These are phyloP conservation scores for Phytopythium sindhum DNA, from an alignment of 352 stramenopile genomes.

Conservation along the genomic window DNA sequence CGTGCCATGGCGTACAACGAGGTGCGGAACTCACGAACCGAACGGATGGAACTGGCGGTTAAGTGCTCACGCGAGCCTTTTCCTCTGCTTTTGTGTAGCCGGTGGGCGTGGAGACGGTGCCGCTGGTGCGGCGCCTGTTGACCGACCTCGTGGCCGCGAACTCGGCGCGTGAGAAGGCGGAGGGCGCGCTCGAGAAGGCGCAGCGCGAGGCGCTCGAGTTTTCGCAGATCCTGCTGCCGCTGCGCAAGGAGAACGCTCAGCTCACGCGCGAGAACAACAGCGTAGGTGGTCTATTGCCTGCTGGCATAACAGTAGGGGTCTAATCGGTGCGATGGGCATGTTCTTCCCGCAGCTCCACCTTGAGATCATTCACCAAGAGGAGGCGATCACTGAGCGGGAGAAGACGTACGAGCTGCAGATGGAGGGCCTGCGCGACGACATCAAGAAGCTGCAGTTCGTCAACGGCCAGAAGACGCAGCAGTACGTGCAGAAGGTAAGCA, in stretches of 20 bases:
- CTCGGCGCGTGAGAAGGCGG: conserved; percentile 26
- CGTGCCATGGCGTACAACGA: conserved; percentile 58
- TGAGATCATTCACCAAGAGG: conserved; percentile 82
- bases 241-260: conserved; percentile 75
- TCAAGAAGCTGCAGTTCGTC: conserved; percentile 70
- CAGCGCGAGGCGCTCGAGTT: conserved; percentile 61
- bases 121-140: conserved; percentile 58
- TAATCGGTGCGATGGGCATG: background rate
- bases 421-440: conserved; percentile 64
- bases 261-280: conserved; percentile 78
- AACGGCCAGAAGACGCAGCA: conserved; percentile 54
- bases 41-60: background rate
- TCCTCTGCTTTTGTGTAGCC: conserved; percentile 20
- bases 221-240: conserved; percentile 62
- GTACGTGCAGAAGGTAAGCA: conserved; percentile 48
- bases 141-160: conserved; percentile 36
- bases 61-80: background rate
- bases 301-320: background rate
- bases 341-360: conserved; percentile 45
- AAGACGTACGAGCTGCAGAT: conserved; percentile 60
- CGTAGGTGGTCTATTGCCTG: conserved; percentile 22
- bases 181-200: conserved; percentile 44
- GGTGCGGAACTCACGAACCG: conserved; percentile 15
- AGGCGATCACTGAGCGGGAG: conserved; percentile 62
- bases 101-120: conserved; percentile 53